Conservation (phyloP, 225 moss, liverwort and hornwort species). For the Antitrichia curtipendula region DNA sequence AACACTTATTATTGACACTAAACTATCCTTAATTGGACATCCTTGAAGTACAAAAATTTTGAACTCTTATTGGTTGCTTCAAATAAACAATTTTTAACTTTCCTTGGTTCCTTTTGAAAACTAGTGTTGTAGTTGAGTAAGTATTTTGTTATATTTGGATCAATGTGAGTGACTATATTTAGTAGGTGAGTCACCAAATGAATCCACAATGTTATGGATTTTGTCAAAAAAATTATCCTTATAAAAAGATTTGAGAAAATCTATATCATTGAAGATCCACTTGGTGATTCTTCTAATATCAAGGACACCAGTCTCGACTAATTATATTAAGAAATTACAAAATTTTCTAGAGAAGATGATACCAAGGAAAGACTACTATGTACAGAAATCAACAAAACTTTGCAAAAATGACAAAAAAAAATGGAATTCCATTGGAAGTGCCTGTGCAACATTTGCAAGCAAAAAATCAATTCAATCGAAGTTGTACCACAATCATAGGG, state of each 20-base stretch:
- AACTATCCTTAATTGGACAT: rapidly evolving
- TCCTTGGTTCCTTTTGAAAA: not conserved
- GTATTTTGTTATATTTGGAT: not conserved
- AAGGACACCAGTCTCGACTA: no score
- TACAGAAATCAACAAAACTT: rapidly evolving
- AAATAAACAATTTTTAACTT: not conserved
- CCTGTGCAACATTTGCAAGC: not conserved
- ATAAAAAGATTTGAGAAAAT: not conserved
- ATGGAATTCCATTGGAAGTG: not conserved
- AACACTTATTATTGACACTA: not conserved
- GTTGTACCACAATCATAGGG: rapidly evolving
- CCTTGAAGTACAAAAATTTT: not conserved
- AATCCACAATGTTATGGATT: not conserved
- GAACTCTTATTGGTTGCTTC: not conserved
- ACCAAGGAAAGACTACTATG: rapidly evolving
- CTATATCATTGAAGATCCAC: not conserved
- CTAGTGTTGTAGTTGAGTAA: not conserved
- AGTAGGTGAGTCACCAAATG: not conserved
- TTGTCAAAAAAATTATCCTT: rapidly evolving
- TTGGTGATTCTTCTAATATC: rapidly evolving
- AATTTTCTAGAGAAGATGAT: not conserved
- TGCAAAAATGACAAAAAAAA: not conserved
- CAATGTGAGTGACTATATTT: rapidly evolving
- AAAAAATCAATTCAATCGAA: rapidly evolving
- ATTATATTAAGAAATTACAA: not conserved